Evolutionary conservation across 768 basidiomycete species (phyloP).

Genomic region (Panellus pusillus): DNA sequence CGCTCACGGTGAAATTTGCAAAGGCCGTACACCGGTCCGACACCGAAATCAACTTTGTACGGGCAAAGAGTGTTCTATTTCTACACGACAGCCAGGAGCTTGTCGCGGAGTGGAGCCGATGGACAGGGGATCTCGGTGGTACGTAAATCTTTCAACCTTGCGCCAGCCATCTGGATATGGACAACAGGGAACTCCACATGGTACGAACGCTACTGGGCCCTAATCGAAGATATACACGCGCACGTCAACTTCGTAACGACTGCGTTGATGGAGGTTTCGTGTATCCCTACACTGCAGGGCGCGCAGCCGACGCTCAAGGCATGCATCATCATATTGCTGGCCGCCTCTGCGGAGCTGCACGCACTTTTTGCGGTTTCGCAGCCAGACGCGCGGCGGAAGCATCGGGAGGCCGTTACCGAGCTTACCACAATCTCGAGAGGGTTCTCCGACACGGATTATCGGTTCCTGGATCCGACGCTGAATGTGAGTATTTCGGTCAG

Average conservation of each 20-base stretch:
- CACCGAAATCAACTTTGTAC: slow-evolving; percentile 12
- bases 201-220: slow-evolving; percentile 9
- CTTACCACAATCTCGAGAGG: slow-evolving; percentile 2
- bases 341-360: slow-evolving; percentile 8
- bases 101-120: slow-evolving; percentile 6
- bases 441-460: slow-evolving; percentile 9
- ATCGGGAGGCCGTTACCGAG: slow-evolving; percentile 1
- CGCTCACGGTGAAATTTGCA: not conserved
- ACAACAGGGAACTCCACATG: not conserved
- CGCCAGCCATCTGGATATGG: not conserved
- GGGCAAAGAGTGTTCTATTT: slow-evolving; percentile 9
- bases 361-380: slow-evolving; percentile 9
- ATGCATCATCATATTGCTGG: not conserved
- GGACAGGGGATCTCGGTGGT: slow-evolving; percentile 5
- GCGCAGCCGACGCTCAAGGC: slow-evolving; percentile 4
- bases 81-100: slow-evolving; percentile 10
- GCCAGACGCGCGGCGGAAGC: slow-evolving; percentile 1
- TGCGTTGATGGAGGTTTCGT: slow-evolving; percentile 6
- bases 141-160: not conserved
- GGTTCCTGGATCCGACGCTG: slow-evolving; percentile 2
- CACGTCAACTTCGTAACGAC: slow-evolving; percentile 14
- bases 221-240: slow-evolving; percentile 8
- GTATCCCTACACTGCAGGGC: slow-evolving; percentile 2
- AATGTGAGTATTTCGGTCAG: not conserved
- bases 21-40: slow-evolving; percentile 6